These are phyloP conservation scores for Pseudogymnoascus verrucosus DNA, from an alignment of 2,329 filamentous ascomycete genomes.

Conservation along the genomic window DNA sequence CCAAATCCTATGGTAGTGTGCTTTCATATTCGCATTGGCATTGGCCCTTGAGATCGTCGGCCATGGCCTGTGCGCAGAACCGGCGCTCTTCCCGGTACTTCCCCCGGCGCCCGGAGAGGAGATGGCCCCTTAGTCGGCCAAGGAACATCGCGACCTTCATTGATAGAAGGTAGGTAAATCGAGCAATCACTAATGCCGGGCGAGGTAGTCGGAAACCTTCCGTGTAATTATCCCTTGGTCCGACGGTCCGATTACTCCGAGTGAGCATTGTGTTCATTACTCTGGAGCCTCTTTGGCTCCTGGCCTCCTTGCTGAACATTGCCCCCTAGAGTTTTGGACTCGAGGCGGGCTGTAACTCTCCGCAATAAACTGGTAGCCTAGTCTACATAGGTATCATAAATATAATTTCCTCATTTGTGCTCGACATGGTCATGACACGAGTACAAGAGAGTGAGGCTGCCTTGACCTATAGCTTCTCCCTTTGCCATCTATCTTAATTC, in stretches of 20 bases:
- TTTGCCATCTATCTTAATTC: neutral
- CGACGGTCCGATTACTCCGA: neutral
- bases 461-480: neutral
- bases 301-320: neutral
- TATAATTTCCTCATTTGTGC: neutral
- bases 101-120: neutral
- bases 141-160: neutral
- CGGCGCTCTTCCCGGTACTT: neutral
- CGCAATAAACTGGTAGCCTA: neutral
- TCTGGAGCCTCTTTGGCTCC: neutral
- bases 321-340: neutral
- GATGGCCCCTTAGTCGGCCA: neutral
- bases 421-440: neutral
- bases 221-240: neutral
- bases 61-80: neutral
- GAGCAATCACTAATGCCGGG: neutral
- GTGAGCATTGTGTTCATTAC: neutral
- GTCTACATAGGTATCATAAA: neutral
- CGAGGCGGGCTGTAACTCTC: neutral
- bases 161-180: neutral
- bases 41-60: neutral
- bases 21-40: neutral
- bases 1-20: neutral
- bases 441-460: neutral
- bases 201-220: neutral